Evolutionary conservation across 805 yeast genomes (phyloP).

Genomic region (Millerozyma acaciae): DNA sequence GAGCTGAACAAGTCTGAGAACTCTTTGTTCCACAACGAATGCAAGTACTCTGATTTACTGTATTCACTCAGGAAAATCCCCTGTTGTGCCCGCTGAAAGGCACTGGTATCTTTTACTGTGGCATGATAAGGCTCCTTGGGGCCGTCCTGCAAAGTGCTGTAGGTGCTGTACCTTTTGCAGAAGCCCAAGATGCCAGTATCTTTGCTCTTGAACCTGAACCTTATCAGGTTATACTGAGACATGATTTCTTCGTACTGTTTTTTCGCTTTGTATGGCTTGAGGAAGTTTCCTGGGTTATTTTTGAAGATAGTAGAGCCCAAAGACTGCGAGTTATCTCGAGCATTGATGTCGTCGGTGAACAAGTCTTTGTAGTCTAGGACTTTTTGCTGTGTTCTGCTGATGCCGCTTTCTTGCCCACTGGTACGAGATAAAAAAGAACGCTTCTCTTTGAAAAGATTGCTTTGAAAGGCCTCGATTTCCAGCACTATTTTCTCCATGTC

Average conservation of each 20-base stretch:
- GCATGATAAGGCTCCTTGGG: no score
- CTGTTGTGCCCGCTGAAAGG: no score
- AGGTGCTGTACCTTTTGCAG: no score
- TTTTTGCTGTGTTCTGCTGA: slow-evolving; percentile 33
- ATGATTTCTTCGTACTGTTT: slow-evolving; percentile 36
- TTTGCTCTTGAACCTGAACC: slow-evolving; percentile 31
- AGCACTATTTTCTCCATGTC: slow-evolving; percentile 15
- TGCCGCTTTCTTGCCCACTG: slow-evolving; percentile 4
- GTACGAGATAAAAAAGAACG: neutral
- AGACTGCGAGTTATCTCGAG: no score
- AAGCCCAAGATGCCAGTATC: no score
- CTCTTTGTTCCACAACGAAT: no score
- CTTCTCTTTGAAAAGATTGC: slow-evolving; percentile 24
- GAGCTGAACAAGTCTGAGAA: no score
- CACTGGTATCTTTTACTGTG: no score
- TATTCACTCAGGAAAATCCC: no score
- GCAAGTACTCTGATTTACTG: no score
- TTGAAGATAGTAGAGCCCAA: neutral
- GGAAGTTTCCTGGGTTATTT: neutral
- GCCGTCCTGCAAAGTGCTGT: no score
- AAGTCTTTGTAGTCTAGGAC: slow-evolving; percentile 29
- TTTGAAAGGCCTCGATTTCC: slow-evolving; percentile 30
- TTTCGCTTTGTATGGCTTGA: slow-evolving; percentile 17
- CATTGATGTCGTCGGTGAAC: slow-evolving; percentile 4
- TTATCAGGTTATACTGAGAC: slow-evolving; percentile 34